These are phyloP conservation scores for Turnera subulata DNA, from an alignment of 345 rosid species.

Conservation along the genomic window DNA sequence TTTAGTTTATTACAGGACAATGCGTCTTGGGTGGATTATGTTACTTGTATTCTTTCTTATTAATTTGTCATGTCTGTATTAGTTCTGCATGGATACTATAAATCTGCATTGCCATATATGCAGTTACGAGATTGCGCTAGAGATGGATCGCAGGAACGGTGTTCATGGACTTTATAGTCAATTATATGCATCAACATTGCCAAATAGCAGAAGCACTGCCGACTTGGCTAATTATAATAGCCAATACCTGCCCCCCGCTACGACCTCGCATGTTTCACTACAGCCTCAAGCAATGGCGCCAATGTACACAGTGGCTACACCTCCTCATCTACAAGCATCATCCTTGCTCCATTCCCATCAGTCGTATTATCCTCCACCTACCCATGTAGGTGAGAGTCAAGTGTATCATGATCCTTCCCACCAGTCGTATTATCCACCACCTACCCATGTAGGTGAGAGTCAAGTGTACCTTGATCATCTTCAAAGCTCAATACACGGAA, in stretches of 20 bases:
- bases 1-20: too few species aligned
- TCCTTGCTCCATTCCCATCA: not conserved
- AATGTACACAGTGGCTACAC: not conserved
- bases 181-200: not conserved
- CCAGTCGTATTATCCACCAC: not conserved
- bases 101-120: not conserved
- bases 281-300: not conserved
- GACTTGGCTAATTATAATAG: not conserved
- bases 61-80: too few species aligned
- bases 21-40: too few species aligned
- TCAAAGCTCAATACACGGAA: too few species aligned
- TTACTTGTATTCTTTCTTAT: too few species aligned
- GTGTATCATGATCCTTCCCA: too few species aligned
- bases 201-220: conserved; percentile 2
- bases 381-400: too few species aligned
- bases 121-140: conserved; percentile 4
- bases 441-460: too few species aligned
- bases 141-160: not conserved
- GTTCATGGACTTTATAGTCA: conserved; percentile 1
- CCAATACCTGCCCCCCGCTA: not conserved
- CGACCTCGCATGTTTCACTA: not conserved
- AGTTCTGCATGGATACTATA: too few species aligned
- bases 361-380: not conserved
- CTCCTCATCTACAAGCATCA: not conserved
- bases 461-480: too few species aligned